These are phyloP conservation scores for Rhynchosporium agropyri DNA, from an alignment of 2,329 filamentous ascomycete genomes.

Conservation along the genomic window DNA sequence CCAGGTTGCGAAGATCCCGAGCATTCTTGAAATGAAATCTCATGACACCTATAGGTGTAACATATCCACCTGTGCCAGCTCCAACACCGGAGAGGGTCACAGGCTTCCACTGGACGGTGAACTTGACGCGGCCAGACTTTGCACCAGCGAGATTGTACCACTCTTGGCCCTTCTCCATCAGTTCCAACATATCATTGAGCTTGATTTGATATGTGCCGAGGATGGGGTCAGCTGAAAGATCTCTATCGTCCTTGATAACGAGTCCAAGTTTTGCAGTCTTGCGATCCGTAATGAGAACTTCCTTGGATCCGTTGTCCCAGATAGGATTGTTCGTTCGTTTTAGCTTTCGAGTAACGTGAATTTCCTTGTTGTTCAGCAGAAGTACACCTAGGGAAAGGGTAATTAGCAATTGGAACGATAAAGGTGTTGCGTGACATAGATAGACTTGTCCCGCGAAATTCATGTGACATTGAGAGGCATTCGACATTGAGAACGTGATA, in stretches of 20 bases:
- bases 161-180: conserved; percentile 90
- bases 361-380: conserved; percentile 87
- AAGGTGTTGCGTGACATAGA: too few species aligned
- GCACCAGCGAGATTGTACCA: conserved; percentile 90
- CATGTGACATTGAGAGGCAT: too few species aligned
- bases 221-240: conserved; percentile 78
- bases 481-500: too few species aligned
- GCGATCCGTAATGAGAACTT: conserved; percentile 91
- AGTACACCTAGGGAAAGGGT: conserved; percentile 50
- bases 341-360: conserved; percentile 86
- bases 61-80: conserved; percentile 81
- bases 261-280: conserved; percentile 88
- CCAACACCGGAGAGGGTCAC: conserved; percentile 80
- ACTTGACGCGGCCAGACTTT: conserved; percentile 83
- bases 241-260: conserved; percentile 93
- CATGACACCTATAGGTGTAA: conserved; percentile 93
- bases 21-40: conserved; percentile 88
- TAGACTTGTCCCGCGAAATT: too few species aligned
- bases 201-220: conserved; percentile 95
- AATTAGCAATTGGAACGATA: too few species aligned
- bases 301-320: conserved; percentile 90
- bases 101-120: conserved; percentile 93
- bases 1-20: conserved; percentile 82
- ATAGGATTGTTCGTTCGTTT: conserved; percentile 98
- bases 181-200: conserved; percentile 87